phyloP scores from a whole-genome alignment of 2,329 filamentous ascomycete species.

The Botrytis byssoidea region DNA sequence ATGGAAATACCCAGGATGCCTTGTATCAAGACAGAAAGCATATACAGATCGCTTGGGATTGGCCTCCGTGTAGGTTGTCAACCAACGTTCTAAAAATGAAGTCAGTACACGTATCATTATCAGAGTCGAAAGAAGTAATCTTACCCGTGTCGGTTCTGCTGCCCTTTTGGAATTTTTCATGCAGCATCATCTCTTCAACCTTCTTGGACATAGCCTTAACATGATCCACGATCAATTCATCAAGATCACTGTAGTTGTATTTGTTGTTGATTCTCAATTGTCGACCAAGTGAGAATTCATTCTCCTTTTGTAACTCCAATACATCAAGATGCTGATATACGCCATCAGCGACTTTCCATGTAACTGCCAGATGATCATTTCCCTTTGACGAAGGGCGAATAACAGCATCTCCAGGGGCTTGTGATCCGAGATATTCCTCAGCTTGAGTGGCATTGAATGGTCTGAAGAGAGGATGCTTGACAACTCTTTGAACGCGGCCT shows the following conservation, averaged over 20 bases:
- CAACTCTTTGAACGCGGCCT: conserved; percentile 85
- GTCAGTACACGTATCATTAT: conserved; percentile 15
- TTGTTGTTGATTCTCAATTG: conserved; percentile 82
- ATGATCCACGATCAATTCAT: conserved; percentile 95
- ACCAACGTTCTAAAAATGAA: conserved; percentile 73
- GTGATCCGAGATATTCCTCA: conserved; percentile 86
- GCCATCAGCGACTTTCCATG: conserved; percentile 95
- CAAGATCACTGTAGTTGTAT: conserved; percentile 91
- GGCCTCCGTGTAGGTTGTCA: conserved; percentile 92
- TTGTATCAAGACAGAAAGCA: conserved; percentile 90
- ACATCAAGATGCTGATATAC: conserved; percentile 99
- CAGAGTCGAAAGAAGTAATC: conserved; percentile 39
- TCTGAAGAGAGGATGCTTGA: conserved; percentile 96
- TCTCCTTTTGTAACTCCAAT: conserved; percentile 93
- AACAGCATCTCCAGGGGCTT: conserved; percentile 83
- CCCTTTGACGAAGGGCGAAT: conserved; percentile 95
- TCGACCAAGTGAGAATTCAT: conserved; percentile 89
- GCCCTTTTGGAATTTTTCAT: conserved; percentile 89
- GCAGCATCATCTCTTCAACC: conserved; percentile 90
- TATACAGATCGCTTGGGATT: conserved; percentile 94
- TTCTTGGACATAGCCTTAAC: conserved; percentile 98
- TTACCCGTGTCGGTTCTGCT: conserved; percentile 81
- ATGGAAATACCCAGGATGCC: conserved; percentile 91
- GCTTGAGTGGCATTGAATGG: conserved; percentile 91
- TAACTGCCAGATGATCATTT: conserved; percentile 90